Conservation (phyloP, 148 eudicot genomes). For the Pouteria glomerata region DNA sequence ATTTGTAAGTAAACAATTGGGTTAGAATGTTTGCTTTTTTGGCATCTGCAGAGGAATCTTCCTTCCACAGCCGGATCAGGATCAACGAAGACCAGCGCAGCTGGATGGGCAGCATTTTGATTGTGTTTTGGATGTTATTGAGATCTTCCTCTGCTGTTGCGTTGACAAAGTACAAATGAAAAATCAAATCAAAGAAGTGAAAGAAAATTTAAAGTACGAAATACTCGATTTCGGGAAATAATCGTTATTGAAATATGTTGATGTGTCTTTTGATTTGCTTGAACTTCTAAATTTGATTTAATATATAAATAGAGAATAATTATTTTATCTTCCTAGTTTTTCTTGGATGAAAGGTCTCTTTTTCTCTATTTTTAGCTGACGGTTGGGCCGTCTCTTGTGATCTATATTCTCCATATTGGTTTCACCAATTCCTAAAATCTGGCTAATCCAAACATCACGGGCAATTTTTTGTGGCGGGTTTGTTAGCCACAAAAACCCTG, state of each 20-base stretch:
- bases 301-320: background rate
- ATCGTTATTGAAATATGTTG: slow-evolving; percentile 1
- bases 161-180: background rate
- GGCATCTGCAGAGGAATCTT: slow-evolving; percentile 64
- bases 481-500: no score
- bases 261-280: slow-evolving; percentile 13
- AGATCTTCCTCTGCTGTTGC: slow-evolving; percentile 27
- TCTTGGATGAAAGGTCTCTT: background rate
- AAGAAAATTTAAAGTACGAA: background rate
- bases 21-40: slow-evolving; percentile 17
- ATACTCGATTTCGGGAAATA: slow-evolving; percentile 13
- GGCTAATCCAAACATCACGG: background rate
- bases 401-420: background rate
- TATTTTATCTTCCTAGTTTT: background rate
- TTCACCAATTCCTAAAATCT: background rate
- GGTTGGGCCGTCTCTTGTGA: background rate
- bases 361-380: background rate
- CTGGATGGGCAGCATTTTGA: slow-evolving; percentile 99
- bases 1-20: background rate
- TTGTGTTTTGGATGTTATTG: slow-evolving; percentile 15
- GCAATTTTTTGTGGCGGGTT: background rate
- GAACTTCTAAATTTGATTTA: background rate
- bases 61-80: slow-evolving; percentile 69
- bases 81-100: slow-evolving; percentile 61
- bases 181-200: slow-evolving; percentile 2